A percentile compares a stretch with the other conserved stretches of the same genome.
Conservation (phyloP, 2,329 filamentous ascomycete genomes). For the Aspergillus vadensis region DNA sequence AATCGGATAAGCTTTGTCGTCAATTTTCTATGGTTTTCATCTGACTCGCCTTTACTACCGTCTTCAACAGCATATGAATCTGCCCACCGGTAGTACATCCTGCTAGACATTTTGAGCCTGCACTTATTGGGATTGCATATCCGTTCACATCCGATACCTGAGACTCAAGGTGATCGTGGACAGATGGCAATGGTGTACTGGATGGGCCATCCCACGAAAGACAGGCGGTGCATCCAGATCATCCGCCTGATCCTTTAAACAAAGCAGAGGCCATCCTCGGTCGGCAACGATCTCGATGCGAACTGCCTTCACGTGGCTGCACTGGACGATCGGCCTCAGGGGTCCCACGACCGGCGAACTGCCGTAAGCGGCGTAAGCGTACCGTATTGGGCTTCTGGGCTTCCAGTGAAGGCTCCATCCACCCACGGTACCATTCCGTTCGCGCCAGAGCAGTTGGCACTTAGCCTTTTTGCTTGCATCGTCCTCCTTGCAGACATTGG, state of each 20-base stretch:
- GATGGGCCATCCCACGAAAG: not conserved
- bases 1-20: not conserved
- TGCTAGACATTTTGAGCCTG: not conserved
- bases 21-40: not conserved
- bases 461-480: slow-evolving; percentile 1
- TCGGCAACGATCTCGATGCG: slow-evolving; percentile 23
- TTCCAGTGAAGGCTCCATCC: not conserved
- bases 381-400: slow-evolving; percentile 3
- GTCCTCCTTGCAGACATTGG: slow-evolving; percentile 11
- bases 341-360: slow-evolving; percentile 26
- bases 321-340: slow-evolving; percentile 27
- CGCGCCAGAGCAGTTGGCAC: not conserved
- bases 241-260: not conserved
- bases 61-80: not conserved
- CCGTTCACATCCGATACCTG: not conserved
- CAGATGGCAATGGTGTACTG: not conserved
- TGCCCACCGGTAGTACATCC: not conserved
- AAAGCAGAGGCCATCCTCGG: slow-evolving; percentile 13
- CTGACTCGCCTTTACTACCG: not conserved
- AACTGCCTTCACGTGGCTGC: slow-evolving; percentile 26
- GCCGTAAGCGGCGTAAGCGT: slow-evolving; percentile 16
- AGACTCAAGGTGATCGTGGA: not conserved
- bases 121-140: not conserved
- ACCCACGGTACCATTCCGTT: not conserved
- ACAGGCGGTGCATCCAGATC: not conserved